Evolutionary conservation across 805 yeast species (phyloP), one percentile per base, ranked within the genome.

Genomic region (Wickerhamiella spandovensis): DNA sequence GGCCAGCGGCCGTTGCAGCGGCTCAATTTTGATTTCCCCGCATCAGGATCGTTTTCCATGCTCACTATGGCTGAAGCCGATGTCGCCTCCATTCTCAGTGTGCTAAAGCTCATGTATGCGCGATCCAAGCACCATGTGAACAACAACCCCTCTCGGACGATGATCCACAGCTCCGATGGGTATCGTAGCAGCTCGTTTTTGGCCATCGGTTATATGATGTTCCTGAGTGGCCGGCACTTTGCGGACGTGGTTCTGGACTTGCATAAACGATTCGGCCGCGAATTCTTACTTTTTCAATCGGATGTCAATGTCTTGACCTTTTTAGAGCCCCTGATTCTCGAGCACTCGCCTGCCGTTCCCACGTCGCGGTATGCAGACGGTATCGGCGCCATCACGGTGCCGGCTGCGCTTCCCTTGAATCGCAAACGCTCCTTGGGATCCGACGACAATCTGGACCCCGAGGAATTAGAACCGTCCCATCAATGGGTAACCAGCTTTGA

Each of bases 221-320:
- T 82, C 65, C 64, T 84, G 1, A 75, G 81, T 49, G 78, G 82
- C 39, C 60, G 78, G 18, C 56, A 75, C 0, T 64, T 85, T 12
- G 79, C 82, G 24, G 80, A 82, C 39, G 89, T 88, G 1, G 70
- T 83, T 53, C 59, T 82, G 18, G 73, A 75, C 52, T 65, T 86
- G 48, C 95, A 88, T 62, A 56, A 61, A 42, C 70, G 72, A 15
- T 76, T 73, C 59, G 80, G 82, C 4, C 71, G 97, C 51, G 95
- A 96, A 1, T 86, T 85, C 62, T 88, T 85, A 66, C 72, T 88
- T 6, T 89, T 88, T 64, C 80, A 78, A 54, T 76, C 82, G 18
- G 97, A 89, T 64, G 79, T 83, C 28, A 69, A 71, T 21, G 72
- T 87, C 3, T 64, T 89, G 30, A 70, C 74, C 18, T 84, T 79